phyloP scores from a whole-genome alignment of 23 red algal species.

The Gracilariopsis chorda region DNA sequence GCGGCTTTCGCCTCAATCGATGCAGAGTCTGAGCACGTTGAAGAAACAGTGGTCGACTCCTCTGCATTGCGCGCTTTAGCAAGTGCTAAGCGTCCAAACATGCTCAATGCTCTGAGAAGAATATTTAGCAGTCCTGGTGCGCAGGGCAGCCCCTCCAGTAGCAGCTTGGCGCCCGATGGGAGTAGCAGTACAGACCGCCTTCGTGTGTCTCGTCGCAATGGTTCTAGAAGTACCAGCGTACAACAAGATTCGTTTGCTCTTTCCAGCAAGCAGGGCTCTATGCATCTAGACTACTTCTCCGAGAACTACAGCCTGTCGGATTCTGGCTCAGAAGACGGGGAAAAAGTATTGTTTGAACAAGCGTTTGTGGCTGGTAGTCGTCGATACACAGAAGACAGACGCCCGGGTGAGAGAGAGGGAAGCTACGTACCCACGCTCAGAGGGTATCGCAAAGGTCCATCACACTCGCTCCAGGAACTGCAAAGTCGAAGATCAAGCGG shows the following conservation, averaged over 20 bases:
- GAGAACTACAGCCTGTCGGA: slow-evolving; percentile 37
- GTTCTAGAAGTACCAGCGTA: neutral
- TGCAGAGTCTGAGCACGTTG: slow-evolving; percentile 44
- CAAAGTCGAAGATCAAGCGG: neutral
- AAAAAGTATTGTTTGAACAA: neutral
- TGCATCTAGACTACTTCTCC: slow-evolving; percentile 34
- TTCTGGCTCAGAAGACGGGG: neutral
- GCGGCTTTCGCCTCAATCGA: slow-evolving; percentile 57
- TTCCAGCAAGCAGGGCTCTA: slow-evolving; percentile 6
- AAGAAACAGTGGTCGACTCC: slow-evolving; percentile 21
- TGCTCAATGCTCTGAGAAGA: slow-evolving; percentile 10
- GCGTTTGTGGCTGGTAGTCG: slow-evolving; percentile 4
- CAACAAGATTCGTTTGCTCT: neutral
- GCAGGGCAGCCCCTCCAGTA: neutral
- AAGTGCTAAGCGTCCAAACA: slow-evolving; percentile 23
- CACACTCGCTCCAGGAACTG: neutral
- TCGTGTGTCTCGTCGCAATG: neutral
- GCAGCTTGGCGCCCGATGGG: neutral
- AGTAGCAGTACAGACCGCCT: neutral
- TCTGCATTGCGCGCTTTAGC: slow-evolving; percentile 28
- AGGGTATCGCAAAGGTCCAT: neutral
- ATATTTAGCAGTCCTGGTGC: slow-evolving; percentile 8
- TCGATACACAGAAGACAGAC: slow-evolving; percentile 43
- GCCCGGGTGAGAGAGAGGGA: neutral
- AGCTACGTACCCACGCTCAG: neutral